These are phyloP conservation scores for Coccomyxa sp. DNA, from an alignment of 139 green algal species.

Conservation along the genomic window DNA sequence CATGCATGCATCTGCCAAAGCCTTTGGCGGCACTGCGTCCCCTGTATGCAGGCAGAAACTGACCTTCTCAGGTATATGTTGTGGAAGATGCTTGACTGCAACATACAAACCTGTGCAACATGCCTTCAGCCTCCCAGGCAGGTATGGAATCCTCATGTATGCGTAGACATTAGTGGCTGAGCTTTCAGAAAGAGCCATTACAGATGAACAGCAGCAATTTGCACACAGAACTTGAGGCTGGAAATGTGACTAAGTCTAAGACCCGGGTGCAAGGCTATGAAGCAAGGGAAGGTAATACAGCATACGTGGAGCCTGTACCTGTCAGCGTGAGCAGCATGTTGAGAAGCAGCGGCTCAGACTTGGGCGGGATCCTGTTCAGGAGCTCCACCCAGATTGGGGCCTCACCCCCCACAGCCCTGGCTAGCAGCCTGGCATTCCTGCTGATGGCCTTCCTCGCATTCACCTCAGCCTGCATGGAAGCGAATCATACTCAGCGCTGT, in stretches of 20 bases:
- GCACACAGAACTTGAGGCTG: too few relatives aligned
- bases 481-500: background rate
- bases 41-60: conserved; percentile 15
- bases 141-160: background rate
- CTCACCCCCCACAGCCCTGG: conserved; percentile 19
- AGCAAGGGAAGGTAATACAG: too few relatives aligned
- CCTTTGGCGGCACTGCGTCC: conserved; percentile 13
- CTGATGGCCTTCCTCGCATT: conserved; percentile 35
- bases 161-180: background rate
- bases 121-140: background rate
- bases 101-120: too few relatives aligned
- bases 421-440: conserved; percentile 30
- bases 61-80: background rate
- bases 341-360: conserved; percentile 46
- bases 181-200: background rate
- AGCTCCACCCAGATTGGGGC: conserved; percentile 44
- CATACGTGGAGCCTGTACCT: background rate
- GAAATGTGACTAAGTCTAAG: background rate
- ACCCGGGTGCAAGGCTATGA: too few relatives aligned
- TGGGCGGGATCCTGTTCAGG: conserved; percentile 18
- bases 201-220: background rate
- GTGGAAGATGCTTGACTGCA: background rate
- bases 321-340: conserved; percentile 54
- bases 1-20: conserved; percentile 34
- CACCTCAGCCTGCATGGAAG: conserved; percentile 6